Percentiles rank a stretch among this genome's conserved stretches.
phyloP scores from a whole-genome alignment of 345 rosid species.

The Garcia nutans region DNA sequence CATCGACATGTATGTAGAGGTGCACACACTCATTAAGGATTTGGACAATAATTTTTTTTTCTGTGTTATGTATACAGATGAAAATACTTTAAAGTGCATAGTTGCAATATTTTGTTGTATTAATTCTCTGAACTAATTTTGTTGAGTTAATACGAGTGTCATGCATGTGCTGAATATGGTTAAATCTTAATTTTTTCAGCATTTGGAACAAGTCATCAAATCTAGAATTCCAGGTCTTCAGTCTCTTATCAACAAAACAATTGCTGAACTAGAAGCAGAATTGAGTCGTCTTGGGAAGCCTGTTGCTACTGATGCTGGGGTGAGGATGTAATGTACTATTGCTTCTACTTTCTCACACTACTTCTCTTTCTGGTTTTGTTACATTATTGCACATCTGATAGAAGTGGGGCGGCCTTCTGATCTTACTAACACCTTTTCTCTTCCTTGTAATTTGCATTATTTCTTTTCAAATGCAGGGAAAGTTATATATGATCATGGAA shows the following conservation, averaged over 20 bases:
- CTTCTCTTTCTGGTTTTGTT: no score
- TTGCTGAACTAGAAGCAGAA: no score
- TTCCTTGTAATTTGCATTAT: not conserved
- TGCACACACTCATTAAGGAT: no score
- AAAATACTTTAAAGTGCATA: not conserved
- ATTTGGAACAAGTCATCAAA: constrained; percentile 93
- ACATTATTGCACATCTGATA: no score
- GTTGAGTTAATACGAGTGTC: not conserved
- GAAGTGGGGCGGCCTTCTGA: no score
- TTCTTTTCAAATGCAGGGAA: constrained; percentile 56
- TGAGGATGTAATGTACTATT: no score
- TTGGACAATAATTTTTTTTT: not conserved
- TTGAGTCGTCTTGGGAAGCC: no score
- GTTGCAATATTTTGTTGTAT: not conserved
- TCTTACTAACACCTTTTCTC: constrained; percentile 11
- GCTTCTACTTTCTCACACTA: no score
- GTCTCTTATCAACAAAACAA: no score
- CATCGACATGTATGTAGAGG: not conserved
- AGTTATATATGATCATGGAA: constrained; percentile 89
- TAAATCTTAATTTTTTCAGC: constrained; percentile 74
- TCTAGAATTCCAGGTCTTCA: no score
- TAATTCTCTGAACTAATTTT: not conserved
- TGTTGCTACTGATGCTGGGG: no score
- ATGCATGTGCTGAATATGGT: constrained; percentile 19
- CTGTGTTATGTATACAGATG: not conserved